These are phyloP conservation scores for Anthostomella pinea DNA, from an alignment of 2,329 filamentous ascomycete genomes.

Conservation along the genomic window DNA sequence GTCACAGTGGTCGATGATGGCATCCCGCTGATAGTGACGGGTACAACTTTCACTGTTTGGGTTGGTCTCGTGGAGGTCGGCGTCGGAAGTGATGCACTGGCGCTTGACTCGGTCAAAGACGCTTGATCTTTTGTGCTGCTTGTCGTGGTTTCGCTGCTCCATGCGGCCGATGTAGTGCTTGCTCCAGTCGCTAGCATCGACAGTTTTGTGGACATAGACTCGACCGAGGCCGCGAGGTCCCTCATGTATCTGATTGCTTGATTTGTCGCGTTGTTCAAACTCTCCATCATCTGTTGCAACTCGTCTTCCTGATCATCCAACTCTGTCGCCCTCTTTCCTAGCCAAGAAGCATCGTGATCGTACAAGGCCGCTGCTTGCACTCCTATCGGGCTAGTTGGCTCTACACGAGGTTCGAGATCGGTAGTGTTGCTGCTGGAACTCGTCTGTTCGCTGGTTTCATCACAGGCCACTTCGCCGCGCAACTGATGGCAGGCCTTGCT, in stretches of 20 bases:
- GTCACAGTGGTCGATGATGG: not conserved
- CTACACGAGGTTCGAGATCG: not conserved
- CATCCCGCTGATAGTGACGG: conserved; percentile 2
- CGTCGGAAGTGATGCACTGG: conserved; percentile 2
- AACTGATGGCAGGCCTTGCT: not conserved
- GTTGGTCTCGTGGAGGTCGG: not conserved
- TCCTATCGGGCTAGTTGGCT: not conserved
- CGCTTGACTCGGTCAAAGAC: conserved; percentile 14
- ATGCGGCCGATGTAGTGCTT: not conserved
- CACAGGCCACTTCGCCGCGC: not conserved
- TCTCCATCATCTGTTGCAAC: not conserved
- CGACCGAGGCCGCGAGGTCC: conserved; percentile 1
- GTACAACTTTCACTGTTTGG: conserved; percentile 1
- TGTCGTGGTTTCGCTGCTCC: conserved; percentile 2
- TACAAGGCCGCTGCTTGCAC: not conserved
- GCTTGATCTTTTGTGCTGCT: no score
- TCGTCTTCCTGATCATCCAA: not conserved
- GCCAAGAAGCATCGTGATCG: not conserved
- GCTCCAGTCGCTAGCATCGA: conserved; percentile 2
- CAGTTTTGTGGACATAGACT: conserved; percentile 3
- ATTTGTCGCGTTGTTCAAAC: conserved; percentile 7
- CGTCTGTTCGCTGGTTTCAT: not conserved
- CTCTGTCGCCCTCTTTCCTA: not conserved
- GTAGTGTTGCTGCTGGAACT: not conserved
- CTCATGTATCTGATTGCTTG: conserved; percentile 7